phyloP scores from a whole-genome alignment of 164 flowering plant genomes.

The Vitis cinerea region DNA sequence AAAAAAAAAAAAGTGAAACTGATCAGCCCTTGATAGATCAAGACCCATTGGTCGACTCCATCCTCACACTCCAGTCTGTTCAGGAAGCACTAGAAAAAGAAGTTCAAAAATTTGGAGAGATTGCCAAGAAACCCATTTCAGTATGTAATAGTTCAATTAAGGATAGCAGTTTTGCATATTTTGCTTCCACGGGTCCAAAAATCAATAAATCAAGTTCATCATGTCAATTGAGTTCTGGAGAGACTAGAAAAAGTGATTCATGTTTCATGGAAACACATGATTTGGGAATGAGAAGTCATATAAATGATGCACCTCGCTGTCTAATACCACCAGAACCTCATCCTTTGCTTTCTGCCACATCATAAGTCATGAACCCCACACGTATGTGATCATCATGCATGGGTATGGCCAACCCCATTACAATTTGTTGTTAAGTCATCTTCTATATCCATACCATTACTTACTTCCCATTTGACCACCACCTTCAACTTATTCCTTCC shows the following conservation, averaged over 20 bases:
- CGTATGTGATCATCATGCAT: too few relatives aligned
- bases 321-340: too few relatives aligned
- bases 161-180: slow-evolving; percentile 6
- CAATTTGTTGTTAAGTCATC: too few relatives aligned
- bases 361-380: too few relatives aligned
- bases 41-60: slow-evolving; percentile 60
- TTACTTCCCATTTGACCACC: too few relatives aligned
- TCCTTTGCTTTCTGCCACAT: too few relatives aligned
- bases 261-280: too few relatives aligned
- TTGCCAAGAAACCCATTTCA: slow-evolving; percentile 42
- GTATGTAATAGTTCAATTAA: slow-evolving; percentile 6
- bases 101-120: slow-evolving; percentile 43
- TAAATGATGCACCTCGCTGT: too few relatives aligned
- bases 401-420: too few relatives aligned
- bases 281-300: too few relatives aligned
- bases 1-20: slow-evolving; percentile 36
- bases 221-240: slow-evolving; percentile 26
- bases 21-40: slow-evolving; percentile 19
- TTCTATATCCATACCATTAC: not conserved
- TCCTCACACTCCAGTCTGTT: slow-evolving; percentile 49
- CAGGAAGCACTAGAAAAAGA: slow-evolving; percentile 73
- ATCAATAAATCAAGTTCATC: slow-evolving; percentile 20
- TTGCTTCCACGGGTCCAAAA: slow-evolving; percentile 12
- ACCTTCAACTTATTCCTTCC: too few relatives aligned
- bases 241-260: slow-evolving; percentile 6